Percentiles rank a stretch among this genome's conserved stretches.
Evolutionary conservation across 768 basidiomycete species (phyloP).

Genomic region (Rossbeevera mucosa): DNA sequence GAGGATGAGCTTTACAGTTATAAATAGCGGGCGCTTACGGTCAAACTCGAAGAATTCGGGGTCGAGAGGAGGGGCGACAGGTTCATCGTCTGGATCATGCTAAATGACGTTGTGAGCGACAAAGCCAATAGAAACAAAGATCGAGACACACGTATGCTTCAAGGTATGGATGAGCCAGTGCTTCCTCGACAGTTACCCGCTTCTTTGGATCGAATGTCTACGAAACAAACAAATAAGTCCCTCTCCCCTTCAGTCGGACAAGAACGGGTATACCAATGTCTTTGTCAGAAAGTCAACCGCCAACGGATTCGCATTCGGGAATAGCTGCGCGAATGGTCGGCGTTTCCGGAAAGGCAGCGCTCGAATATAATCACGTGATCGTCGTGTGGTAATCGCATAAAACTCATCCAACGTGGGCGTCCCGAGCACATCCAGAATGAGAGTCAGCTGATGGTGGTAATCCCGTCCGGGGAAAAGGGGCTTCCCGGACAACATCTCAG

Average conservation of each 20-base stretch:
- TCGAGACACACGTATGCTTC: slow-evolving; percentile 72
- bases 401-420: slow-evolving; percentile 98
- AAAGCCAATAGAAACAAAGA: background rate
- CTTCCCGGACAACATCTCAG: slow-evolving; percentile 96
- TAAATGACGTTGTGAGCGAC: slow-evolving; percentile 26
- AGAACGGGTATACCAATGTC: slow-evolving; percentile 56
- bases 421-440: slow-evolving; percentile 95
- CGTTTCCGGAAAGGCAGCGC: slow-evolving; percentile 91
- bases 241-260: too few species aligned
- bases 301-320: slow-evolving; percentile 84
- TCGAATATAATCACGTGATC: slow-evolving; percentile 93
- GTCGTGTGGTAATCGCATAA: slow-evolving; percentile 88
- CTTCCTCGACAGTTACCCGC: slow-evolving; percentile 90
- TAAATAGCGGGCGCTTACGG: slow-evolving; percentile 42
- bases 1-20: background rate
- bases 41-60: slow-evolving; percentile 98
- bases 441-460: slow-evolving; percentile 92
- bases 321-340: slow-evolving; percentile 74
- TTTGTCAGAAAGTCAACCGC: slow-evolving; percentile 78
- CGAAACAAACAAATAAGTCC: background rate
- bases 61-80: slow-evolving; percentile 90
- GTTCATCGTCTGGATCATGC: slow-evolving; percentile 98
- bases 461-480: slow-evolving; percentile 96
- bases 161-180: slow-evolving; percentile 90
- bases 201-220: slow-evolving; percentile 98